Conservation (phyloP, 345 rosid species). For the Aethionema arabicum region DNA sequence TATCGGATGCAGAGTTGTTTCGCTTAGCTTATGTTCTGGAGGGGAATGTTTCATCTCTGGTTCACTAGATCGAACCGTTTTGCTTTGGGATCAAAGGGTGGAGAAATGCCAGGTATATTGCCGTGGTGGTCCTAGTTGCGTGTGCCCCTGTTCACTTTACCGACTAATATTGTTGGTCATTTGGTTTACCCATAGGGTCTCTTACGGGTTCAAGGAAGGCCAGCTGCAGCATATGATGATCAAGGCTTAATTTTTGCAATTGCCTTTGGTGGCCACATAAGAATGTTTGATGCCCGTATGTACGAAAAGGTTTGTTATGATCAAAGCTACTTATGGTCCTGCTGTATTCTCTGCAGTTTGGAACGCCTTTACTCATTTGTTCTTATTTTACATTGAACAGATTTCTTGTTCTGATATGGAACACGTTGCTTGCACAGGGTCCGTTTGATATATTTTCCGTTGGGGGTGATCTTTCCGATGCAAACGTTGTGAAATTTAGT, state of each 20-base stretch:
- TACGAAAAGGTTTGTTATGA: constrained; percentile 72
- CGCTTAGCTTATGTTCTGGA: constrained; percentile 83
- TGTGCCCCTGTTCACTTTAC: not conserved
- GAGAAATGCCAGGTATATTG: constrained; percentile 88
- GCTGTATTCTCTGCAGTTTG: constrained; percentile 4
- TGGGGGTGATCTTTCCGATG: constrained; percentile 83
- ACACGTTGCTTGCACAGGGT: constrained; percentile 47
- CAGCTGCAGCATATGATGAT: constrained; percentile 95
- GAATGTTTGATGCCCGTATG: constrained; percentile 94
- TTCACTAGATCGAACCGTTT: constrained; percentile 93
- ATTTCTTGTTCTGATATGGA: not conserved
- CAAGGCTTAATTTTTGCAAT: constrained; percentile 88
- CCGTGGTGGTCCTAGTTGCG: constrained; percentile 3
- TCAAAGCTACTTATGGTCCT: not conserved
- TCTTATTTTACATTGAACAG: not conserved
- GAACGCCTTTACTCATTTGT: not conserved
- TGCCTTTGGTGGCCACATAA: constrained; percentile 89
- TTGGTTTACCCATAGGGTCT: constrained; percentile 49
- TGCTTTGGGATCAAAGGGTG: constrained; percentile 96
- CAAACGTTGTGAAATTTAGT: constrained; percentile 86
- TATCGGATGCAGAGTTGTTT: constrained; percentile 65
- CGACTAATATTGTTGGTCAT: constrained; percentile 5
- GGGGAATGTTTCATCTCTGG: constrained; percentile 90
- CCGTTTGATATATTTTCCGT: constrained; percentile 88
- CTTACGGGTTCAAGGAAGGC: constrained; percentile 82